Conservation (phyloP, 768 basidiomycete species). For the Macrolepiota dolichaula region DNA sequence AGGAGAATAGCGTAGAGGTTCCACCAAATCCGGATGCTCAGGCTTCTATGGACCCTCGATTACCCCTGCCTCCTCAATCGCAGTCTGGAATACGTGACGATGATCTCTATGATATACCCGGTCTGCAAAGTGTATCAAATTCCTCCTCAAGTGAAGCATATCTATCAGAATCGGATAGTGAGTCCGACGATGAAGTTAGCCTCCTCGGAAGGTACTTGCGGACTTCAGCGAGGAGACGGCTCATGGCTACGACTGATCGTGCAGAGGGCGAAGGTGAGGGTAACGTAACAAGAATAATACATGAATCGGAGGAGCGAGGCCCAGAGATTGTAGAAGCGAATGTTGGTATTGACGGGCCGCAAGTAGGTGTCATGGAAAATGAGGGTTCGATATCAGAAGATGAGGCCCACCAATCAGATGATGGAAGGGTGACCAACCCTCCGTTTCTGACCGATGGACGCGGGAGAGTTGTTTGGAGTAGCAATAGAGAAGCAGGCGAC, state of each 20-base stretch:
- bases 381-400: neutral
- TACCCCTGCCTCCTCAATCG: neutral
- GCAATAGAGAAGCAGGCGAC: slow-evolving; percentile 15
- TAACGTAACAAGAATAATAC: neutral
- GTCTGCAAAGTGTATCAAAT: slow-evolving; percentile 30
- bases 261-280: slow-evolving; percentile 6
- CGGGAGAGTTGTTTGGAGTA: slow-evolving; percentile 53
- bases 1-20: neutral
- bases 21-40: neutral
- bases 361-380: neutral
- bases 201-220: slow-evolving; percentile 4
- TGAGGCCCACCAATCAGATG: neutral
- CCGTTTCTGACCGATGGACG: slow-evolving; percentile 65
- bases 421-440: slow-evolving; percentile 27
- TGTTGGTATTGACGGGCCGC: neutral
- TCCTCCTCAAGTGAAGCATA: slow-evolving; percentile 29
- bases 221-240: slow-evolving; percentile 10
- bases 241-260: slow-evolving; percentile 13
- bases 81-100: slow-evolving; percentile 12
- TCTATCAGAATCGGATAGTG: slow-evolving; percentile 20
- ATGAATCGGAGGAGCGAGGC: neutral
- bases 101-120: slow-evolving; percentile 32
- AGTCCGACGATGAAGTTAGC: slow-evolving; percentile 19
- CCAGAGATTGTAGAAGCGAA: slow-evolving; percentile 5
- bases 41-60: neutral